Conservation (phyloP, 2,329 filamentous ascomycete genomes). For the Pseudogymnoascus pannorum region DNA sequence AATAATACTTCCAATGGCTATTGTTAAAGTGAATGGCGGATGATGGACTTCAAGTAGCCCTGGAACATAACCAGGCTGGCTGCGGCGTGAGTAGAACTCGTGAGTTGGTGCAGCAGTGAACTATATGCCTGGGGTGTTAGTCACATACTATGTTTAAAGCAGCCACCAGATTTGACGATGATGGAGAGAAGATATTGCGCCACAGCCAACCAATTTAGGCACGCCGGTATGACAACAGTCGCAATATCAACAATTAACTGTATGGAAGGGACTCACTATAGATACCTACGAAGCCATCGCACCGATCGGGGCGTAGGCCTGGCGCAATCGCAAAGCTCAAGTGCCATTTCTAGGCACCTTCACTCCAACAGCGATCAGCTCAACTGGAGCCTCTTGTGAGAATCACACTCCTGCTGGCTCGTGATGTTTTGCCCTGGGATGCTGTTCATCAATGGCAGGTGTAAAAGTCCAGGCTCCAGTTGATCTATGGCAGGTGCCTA, state of each 20-base stretch:
- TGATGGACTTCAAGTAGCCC: background rate
- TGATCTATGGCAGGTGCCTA: background rate
- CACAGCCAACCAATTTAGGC: background rate
- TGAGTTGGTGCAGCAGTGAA: background rate
- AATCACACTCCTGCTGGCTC: background rate
- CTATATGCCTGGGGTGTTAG: background rate
- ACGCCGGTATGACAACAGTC: background rate
- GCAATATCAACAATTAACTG: background rate
- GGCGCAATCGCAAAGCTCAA: background rate
- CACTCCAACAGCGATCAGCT: background rate
- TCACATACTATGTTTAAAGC: background rate
- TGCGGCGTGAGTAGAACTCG: background rate
- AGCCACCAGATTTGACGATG: background rate
- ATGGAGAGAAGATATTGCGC: background rate
- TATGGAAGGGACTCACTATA: slow-evolving; percentile 5
- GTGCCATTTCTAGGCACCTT: background rate
- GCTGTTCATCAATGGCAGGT: background rate
- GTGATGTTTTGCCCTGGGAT: background rate
- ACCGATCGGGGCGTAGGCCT: background rate
- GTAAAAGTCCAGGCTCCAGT: slow-evolving; percentile 4
- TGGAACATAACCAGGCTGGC: background rate
- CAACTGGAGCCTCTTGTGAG: background rate
- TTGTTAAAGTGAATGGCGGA: background rate
- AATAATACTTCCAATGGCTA: background rate
- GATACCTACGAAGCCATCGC: background rate